Conservation (phyloP, 768 basidiomycete genomes). For the Pseudohyphozyma bogoriensis region DNA sequence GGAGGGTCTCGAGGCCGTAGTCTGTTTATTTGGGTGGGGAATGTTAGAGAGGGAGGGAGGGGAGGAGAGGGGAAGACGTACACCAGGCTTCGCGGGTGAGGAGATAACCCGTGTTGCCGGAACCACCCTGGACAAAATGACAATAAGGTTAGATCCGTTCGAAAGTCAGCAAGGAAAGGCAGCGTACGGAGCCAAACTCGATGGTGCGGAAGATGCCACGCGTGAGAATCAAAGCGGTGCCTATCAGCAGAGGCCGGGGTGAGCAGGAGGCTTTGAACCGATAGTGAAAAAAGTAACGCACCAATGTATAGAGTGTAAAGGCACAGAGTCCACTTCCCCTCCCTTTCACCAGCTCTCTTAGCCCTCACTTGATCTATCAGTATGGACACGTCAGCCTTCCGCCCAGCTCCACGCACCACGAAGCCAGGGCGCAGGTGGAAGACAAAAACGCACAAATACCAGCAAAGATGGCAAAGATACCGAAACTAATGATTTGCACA, state of each 20-base stretch:
- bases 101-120: slow-evolving; percentile 14
- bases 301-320: slow-evolving; percentile 25
- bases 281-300: background rate
- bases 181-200: slow-evolving; percentile 23
- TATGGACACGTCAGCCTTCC: background rate
- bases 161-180: no score
- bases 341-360: slow-evolving; percentile 1
- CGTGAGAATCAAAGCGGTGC: background rate
- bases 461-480: slow-evolving; percentile 20
- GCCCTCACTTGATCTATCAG: slow-evolving; percentile 17
- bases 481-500: slow-evolving; percentile 18
- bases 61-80: background rate
- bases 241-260: background rate
- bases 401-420: background rate
- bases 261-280: background rate
- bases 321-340: slow-evolving; percentile 14
- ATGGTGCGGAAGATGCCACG: slow-evolving; percentile 23
- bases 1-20: slow-evolving; percentile 13
- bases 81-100: slow-evolving; percentile 15
- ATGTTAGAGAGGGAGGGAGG: background rate
- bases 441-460: slow-evolving; percentile 3
- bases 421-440: no score
- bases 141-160: no score
- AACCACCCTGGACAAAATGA: no score
- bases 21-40: background rate